Percentiles rank a stretch among this genome's conserved stretches.
Conservation (phyloP, 208 protist species). For the Trypanosoma mega region DNA sequence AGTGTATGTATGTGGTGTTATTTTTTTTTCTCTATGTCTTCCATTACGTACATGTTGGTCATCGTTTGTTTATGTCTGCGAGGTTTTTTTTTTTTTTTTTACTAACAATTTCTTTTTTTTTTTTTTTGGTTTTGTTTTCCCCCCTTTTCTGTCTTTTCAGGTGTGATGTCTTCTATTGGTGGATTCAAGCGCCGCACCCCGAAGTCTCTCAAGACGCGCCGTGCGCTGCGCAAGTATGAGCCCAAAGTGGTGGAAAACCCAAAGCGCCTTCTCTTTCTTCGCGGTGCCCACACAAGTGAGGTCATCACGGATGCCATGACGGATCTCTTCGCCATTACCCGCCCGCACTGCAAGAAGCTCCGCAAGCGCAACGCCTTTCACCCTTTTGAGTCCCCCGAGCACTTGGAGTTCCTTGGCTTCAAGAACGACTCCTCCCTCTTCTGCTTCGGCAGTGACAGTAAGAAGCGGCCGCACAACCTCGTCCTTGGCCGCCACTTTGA, state of each 20-base stretch:
- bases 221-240: conserved; percentile 80
- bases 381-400: conserved; percentile 82
- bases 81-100: conserved; percentile 23
- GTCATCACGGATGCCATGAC: conserved; percentile 71
- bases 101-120: too few species aligned
- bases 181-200: conserved; percentile 73
- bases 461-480: conserved; percentile 90
- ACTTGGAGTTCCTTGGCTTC: conserved; percentile 88
- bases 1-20: too few species aligned
- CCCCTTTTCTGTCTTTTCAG: conserved; percentile 24
- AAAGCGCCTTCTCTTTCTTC: conserved; percentile 77
- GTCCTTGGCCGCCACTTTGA: conserved; percentile 86
- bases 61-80: conserved; percentile 3
- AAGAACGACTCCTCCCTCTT: conserved; percentile 93
- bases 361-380: conserved; percentile 84
- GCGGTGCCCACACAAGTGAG: conserved; percentile 55
- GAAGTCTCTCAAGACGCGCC: conserved; percentile 64
- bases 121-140: conserved; percentile 19
- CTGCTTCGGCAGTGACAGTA: conserved; percentile 81
- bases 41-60: too few species aligned
- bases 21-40: conserved; percentile 13
- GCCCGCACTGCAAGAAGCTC: conserved; percentile 77
- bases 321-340: conserved; percentile 75
- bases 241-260: conserved; percentile 87
- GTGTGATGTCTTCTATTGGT: conserved; percentile 41